Percentiles rank a stretch among this genome's conserved stretches.
These are phyloP conservation scores for Trichocomaceae sp. DNA, from an alignment of 2,329 filamentous ascomycete species.

Conservation along the genomic window DNA sequence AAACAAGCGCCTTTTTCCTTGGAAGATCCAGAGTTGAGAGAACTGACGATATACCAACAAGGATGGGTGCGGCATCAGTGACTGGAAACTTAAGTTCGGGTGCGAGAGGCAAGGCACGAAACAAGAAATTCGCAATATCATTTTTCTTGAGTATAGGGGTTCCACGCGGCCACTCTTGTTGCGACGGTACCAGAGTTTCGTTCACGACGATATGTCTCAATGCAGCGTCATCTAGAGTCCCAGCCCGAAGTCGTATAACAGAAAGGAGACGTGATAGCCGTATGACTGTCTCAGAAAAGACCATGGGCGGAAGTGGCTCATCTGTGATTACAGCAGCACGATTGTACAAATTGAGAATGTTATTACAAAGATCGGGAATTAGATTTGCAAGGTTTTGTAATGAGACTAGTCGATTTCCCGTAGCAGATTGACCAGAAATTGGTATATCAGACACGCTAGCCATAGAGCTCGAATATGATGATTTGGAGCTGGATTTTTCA, in stretches of 20 bases:
- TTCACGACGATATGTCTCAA: slow-evolving; percentile 55
- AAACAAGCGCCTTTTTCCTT: slow-evolving; percentile 83
- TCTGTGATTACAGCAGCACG: slow-evolving; percentile 47
- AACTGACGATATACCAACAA: slow-evolving; percentile 83
- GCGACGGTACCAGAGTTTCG: slow-evolving; percentile 34
- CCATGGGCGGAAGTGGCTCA: slow-evolving; percentile 48
- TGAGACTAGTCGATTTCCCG: slow-evolving; percentile 41
- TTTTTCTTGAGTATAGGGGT: slow-evolving; percentile 48
- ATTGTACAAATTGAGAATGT: slow-evolving; percentile 51
- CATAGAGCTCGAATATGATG: slow-evolving; percentile 28
- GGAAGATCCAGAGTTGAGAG: slow-evolving; percentile 71
- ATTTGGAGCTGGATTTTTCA: slow-evolving; percentile 43
- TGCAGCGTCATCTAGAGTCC: slow-evolving; percentile 45
- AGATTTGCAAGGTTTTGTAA: slow-evolving; percentile 47
- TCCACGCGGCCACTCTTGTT: slow-evolving; percentile 30
- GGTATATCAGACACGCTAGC: slow-evolving; percentile 24
- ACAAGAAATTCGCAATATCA: slow-evolving; percentile 59
- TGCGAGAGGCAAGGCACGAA: slow-evolving; percentile 63
- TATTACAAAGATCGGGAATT: slow-evolving; percentile 51
- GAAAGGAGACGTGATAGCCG: slow-evolving; percentile 49
- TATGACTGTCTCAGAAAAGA: slow-evolving; percentile 52
- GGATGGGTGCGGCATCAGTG: slow-evolving; percentile 68
- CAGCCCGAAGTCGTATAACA: slow-evolving; percentile 45
- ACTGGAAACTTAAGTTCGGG: slow-evolving; percentile 57
- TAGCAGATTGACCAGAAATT: slow-evolving; percentile 36